Evolutionary conservation across 805 yeast species (phyloP).

Genomic region (Jamesozyma rosinii): DNA sequence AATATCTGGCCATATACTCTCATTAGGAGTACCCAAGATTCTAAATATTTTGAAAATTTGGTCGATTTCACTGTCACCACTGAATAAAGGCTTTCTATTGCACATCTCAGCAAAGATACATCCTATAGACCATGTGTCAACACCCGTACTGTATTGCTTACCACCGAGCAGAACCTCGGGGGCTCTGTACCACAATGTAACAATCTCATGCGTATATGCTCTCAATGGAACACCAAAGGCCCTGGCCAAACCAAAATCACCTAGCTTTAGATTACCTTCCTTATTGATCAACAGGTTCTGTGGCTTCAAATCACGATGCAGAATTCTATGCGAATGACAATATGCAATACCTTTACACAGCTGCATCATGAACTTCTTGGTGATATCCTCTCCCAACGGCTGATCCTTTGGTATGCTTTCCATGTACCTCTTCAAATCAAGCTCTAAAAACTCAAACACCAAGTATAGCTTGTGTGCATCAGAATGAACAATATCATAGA

Average conservation of each 20-base stretch:
- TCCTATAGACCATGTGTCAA: conserved; percentile 98
- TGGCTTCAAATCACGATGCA: conserved; percentile 81
- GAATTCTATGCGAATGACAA: conserved; percentile 56
- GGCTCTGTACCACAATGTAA: conserved; percentile 95
- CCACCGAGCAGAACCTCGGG: conserved; percentile 95
- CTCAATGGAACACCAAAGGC: conserved; percentile 98
- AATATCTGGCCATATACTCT: conserved; percentile 95
- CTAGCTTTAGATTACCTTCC: conserved; percentile 87
- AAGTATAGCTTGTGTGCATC: conserved; percentile 83
- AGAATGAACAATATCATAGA: conserved; percentile 92
- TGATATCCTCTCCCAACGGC: conserved; percentile 75
- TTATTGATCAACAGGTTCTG: conserved; percentile 82
- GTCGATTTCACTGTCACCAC: conserved; percentile 94
- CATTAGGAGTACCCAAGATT: conserved; percentile 93
- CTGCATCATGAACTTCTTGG: conserved; percentile 91
- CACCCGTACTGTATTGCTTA: conserved; percentile 90
- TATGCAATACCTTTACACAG: conserved; percentile 71
- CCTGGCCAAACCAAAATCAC: conserved; percentile 94
- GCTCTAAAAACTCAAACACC: conserved; percentile 89
- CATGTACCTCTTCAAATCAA: conserved; percentile 91
- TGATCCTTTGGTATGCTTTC: conserved; percentile 79
- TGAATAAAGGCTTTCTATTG: conserved; percentile 93
- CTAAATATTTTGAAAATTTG: conserved; percentile 86
- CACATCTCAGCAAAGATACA: conserved; percentile 98
- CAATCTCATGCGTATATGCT: conserved; percentile 95